Evolutionary conservation across 441 rosid genomes (phyloP).

Genomic region (Brassica hybrid): DNA sequence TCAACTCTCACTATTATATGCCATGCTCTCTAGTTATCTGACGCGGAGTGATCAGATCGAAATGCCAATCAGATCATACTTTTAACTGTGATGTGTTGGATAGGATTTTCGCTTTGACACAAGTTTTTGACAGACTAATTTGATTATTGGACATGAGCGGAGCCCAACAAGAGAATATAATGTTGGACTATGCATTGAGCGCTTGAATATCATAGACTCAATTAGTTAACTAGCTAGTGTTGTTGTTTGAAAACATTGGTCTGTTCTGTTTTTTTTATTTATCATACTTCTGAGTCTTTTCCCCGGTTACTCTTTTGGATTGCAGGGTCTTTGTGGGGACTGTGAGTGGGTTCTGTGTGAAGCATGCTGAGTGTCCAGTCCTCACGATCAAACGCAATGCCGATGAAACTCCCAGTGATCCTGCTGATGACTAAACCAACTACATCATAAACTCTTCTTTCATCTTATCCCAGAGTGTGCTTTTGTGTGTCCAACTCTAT

Average conservation of each 20-base stretch:
- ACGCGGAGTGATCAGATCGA: not conserved
- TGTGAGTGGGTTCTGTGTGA: slow-evolving; percentile 82
- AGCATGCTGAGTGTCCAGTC: slow-evolving; percentile 94
- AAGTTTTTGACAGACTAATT: not conserved
- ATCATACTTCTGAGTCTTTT: not conserved
- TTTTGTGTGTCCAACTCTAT: slow-evolving; percentile 22
- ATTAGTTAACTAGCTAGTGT: not conserved
- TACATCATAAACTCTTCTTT: slow-evolving; percentile 8
- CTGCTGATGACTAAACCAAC: slow-evolving; percentile 72
- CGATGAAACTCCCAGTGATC: slow-evolving; percentile 84
- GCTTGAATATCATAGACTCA: not conserved
- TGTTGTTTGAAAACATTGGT: not conserved
- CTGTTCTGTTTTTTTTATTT: slow-evolving; percentile 8
- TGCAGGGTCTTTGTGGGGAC: slow-evolving; percentile 93
- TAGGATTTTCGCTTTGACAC: not conserved
- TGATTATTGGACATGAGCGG: not conserved
- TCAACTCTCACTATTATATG: not conserved
- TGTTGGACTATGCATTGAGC: not conserved
- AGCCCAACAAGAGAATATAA: not conserved
- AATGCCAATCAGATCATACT: not conserved
- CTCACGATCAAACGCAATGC: slow-evolving; percentile 79
- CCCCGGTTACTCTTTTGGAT: slow-evolving; percentile 13
- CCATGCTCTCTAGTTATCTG: not conserved
- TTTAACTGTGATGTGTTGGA: not conserved
- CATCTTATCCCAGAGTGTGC: not conserved